Evolutionary conservation across 2,329 filamentous ascomycete genomes (phyloP).

Genomic region (Acrocalymma vagum): DNA sequence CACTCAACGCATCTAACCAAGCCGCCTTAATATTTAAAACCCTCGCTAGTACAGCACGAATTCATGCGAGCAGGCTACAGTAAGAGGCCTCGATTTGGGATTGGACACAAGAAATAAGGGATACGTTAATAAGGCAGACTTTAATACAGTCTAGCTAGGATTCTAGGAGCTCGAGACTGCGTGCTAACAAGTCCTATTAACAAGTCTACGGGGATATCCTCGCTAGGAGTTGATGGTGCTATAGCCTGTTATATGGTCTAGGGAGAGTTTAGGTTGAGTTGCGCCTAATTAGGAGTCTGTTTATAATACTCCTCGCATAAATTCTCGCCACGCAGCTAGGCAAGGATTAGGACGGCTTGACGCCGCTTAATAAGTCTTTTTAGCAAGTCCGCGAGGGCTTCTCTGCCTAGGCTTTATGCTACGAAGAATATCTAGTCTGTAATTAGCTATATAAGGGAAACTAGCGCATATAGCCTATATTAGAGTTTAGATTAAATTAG

Average conservation of each 20-base stretch:
- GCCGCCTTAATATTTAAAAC: constrained; percentile 3
- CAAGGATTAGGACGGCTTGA: constrained; percentile 4
- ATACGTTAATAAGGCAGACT: constrained; percentile 10
- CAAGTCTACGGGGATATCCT: constrained; percentile 6
- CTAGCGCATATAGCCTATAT: too few relatives aligned
- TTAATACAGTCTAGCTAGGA: constrained; percentile 7
- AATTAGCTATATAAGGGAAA: too few relatives aligned
- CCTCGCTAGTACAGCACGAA: constrained; percentile 8
- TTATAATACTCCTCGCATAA: constrained; percentile 4
- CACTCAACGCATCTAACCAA: constrained; percentile 3
- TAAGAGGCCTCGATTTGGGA: constrained; percentile 8
- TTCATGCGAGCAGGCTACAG: constrained; percentile 8
- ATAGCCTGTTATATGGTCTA: too few relatives aligned
- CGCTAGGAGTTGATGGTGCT: constrained; percentile 8
- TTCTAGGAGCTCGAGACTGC: constrained; percentile 8
- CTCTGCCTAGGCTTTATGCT: constrained; percentile 5
- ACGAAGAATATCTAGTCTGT: too few relatives aligned
- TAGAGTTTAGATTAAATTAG: too few relatives aligned
- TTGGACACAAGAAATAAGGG: constrained; percentile 9
- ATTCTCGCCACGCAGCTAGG: constrained; percentile 4
- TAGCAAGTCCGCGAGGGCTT: constrained; percentile 8
- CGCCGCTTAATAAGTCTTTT: constrained; percentile 5
- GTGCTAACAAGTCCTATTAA: constrained; percentile 9
- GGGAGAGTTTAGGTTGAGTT: too few relatives aligned
- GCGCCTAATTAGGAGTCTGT: constrained; percentile 2